Evolutionary conservation across 495 filamentous ascomycete genomes (phyloP).

Genomic region (Pyronema omphalodes): DNA sequence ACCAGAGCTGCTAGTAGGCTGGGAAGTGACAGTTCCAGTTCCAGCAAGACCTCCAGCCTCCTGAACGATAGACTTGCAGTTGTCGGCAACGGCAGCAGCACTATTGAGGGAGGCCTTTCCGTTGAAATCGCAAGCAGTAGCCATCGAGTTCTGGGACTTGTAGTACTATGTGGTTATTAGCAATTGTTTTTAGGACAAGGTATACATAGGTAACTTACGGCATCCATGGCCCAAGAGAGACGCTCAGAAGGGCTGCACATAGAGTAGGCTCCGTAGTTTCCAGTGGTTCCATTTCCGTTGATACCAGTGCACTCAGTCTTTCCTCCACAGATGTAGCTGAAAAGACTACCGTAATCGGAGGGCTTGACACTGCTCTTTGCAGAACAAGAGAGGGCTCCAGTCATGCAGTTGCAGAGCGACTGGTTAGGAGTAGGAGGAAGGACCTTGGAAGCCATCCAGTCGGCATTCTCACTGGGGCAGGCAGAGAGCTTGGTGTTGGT

Average conservation of each 20-base stretch:
- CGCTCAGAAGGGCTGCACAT: conserved; percentile 69
- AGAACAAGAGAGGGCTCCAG: conserved; percentile 48
- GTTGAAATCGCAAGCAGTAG: conserved; percentile 56
- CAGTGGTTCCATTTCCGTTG: conserved; percentile 45
- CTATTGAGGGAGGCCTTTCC: conserved; percentile 37
- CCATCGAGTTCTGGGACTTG: conserved; percentile 35
- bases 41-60: conserved; percentile 43
- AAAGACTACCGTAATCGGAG: conserved; percentile 43
- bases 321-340: conserved; percentile 53
- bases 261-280: conserved; percentile 70
- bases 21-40: conserved; percentile 43
- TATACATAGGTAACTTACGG: conserved; percentile 11
- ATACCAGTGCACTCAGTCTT: conserved; percentile 51
- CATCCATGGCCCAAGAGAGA: conserved; percentile 63
- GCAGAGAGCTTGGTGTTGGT: conserved; percentile 52
- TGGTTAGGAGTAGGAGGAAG: conserved; percentile 69
- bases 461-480: conserved; percentile 46
- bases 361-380: conserved; percentile 32
- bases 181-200: background rate
- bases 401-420: conserved; percentile 68
- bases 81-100: conserved; percentile 32
- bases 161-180: conserved; percentile 39
- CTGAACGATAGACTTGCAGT: conserved; percentile 36
- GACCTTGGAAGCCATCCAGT: conserved; percentile 50
- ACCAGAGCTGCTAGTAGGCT: conserved; percentile 31